Evolutionary conservation across 257 asterid species (phyloP), one percentile per base, ranked within the genome.

Genomic region (Solanum etuberosum): DNA sequence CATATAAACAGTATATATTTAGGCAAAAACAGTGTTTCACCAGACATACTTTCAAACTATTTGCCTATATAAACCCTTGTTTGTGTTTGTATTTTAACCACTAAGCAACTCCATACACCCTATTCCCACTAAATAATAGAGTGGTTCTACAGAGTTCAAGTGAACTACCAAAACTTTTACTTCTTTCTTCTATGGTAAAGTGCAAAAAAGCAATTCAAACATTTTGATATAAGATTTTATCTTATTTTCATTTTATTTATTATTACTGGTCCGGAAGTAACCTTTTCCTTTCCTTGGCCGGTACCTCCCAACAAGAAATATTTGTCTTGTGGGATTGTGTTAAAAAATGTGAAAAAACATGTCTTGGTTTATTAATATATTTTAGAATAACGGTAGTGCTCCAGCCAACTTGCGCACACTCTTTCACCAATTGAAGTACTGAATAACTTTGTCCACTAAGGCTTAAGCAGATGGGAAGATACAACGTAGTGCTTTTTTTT

Each of bases 41-140:
- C 84, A 4, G 23, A 5, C 6, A 73, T 35, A 85, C 67, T 84
- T 77, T 54, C 85, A 38, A 80, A 12, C 51, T 9, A 12, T 67
- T 57, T 9, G 40, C 89, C 86, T 88, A 90, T 93, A 91, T 88
- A 90, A 88, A 88, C 72, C 42, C 63, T 43, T 42, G 63, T 78
- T 42, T 78, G 63, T 25, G 54, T 78, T 25, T 78, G 37, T 78
- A 78, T 2, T 59, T 85, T 20, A 46, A 61, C 68, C 38, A 81
- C 84, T 25, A 67, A 84, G 86, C 81, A 80, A 40, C 87, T 73
- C 85, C 82, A 20, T 42, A n/a, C 65, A 34, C 37, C 80, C 37
- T 16, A 51, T 40, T 85, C 18, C 37, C 27, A 54, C 80, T 70
- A 27, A 89, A 16, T 83, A 88, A 88, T 88, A 87, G 86, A 83